phyloP scores from a whole-genome alignment of 2,329 filamentous ascomycete genomes.

The Ophiocordyceps australis region DNA sequence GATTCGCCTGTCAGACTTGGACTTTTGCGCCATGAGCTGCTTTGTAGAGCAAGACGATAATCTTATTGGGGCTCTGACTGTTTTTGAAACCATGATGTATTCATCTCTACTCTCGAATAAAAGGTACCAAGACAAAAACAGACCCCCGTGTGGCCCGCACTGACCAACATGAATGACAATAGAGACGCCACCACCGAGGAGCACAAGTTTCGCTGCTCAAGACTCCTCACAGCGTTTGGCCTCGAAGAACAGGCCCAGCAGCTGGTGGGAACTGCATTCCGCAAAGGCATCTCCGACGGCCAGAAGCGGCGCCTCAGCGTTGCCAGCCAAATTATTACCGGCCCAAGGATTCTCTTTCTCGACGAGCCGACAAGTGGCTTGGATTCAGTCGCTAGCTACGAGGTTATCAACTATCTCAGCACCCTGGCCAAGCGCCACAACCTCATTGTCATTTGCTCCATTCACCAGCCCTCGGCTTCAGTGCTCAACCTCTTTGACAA shows the following conservation, averaged over 20 bases:
- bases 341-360: slow-evolving; percentile 53
- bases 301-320: slow-evolving; percentile 66
- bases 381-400: slow-evolving; percentile 58
- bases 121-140: no score
- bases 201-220: slow-evolving; percentile 50
- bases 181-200: slow-evolving; percentile 43
- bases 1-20: slow-evolving; percentile 45
- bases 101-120: no score
- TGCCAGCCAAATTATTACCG: slow-evolving; percentile 59
- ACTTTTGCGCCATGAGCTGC: slow-evolving; percentile 54
- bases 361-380: slow-evolving; percentile 64
- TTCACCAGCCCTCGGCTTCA: slow-evolving; percentile 69
- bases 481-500: slow-evolving; percentile 72
- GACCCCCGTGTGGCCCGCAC: slow-evolving; percentile 50
- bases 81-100: no score
- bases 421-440: slow-evolving; percentile 48
- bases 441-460: slow-evolving; percentile 62
- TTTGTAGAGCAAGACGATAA: slow-evolving; percentile 70
- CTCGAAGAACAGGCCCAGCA: slow-evolving; percentile 65
- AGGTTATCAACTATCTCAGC: slow-evolving; percentile 59
- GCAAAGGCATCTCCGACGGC: slow-evolving; percentile 65
- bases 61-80: no score
- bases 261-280: slow-evolving; percentile 49
- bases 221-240: slow-evolving; percentile 56
- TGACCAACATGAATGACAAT: slow-evolving; percentile 61